Evolutionary conservation across 192 early-diverging fungal species (phyloP), one percentile per base, ranked within the genome.

Genomic region (Chytriomyces confervae): DNA sequence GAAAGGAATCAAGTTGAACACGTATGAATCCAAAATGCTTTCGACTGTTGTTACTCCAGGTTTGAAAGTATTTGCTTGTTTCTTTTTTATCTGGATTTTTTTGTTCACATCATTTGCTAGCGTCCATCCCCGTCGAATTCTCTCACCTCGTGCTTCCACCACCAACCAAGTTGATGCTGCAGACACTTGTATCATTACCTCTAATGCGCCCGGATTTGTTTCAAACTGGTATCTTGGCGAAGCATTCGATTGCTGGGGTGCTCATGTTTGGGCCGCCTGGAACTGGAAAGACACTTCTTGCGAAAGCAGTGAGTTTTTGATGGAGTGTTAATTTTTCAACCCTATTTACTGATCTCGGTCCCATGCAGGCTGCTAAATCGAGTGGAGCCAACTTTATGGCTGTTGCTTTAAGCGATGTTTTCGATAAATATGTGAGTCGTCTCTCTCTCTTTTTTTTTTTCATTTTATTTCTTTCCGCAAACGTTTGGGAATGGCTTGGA

Each of bases 341-440:
- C 24, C 24, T 27, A 0, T 27, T 27, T 64, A 86, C 88, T 7
- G 75, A 88, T 80, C 81, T 90, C 6, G 87, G 13, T 57, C 84
- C 5, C 85, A 85, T 67, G 86, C 89, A 10, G 53, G 80, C 89
- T 27, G 89, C 89, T 7, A 95, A 94, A 71, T 93, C 94, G 78
- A 95, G 93, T 46, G 92, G 92, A 48, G 98, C 98, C 0, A 94
- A 92, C 6, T 99, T 99, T 80, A 97, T 99, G 84, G 94, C 92
- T 78, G 87, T 99, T 79, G 94, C 95, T 65, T 87, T 98, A 23
- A 95, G 93, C 2, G 95, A 96, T 36, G 83, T 99, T 70, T 96
- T 95, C 36, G 98, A 99, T 83, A 98, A 99, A 84, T 99, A 95
- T 81, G 69, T 36, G 36, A 36, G 36, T 36, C 1, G 2, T 36